Conservation (phyloP, 345 rosid species). For the Camelina hispida region DNA sequence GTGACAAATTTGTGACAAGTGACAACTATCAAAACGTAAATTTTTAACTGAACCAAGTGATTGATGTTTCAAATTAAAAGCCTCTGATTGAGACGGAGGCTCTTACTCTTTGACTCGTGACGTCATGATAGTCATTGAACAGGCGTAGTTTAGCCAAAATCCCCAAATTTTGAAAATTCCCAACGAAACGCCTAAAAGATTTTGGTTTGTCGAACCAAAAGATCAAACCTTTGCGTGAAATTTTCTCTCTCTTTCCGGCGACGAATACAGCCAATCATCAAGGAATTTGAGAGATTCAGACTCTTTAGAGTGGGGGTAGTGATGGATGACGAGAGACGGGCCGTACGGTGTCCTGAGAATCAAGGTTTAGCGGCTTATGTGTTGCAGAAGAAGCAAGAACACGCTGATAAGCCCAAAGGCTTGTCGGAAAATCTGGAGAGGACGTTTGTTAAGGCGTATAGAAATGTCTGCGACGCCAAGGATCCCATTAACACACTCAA, state of each 20-base stretch:
- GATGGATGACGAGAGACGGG: constrained; percentile 64
- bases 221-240: constrained; percentile 5
- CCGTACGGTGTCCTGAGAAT: constrained; percentile 56
- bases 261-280: not conserved
- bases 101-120: not conserved
- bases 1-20: not conserved
- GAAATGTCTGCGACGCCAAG: constrained; percentile 57
- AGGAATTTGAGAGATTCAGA: not conserved
- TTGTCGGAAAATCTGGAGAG: constrained; percentile 64
- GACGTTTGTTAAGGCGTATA: constrained; percentile 67
- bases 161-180: constrained; percentile 5
- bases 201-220: constrained; percentile 5
- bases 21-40: not conserved
- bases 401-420: constrained; percentile 70
- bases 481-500: constrained; percentile 67
- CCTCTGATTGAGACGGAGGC: not conserved
- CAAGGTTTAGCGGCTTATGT: constrained; percentile 62
- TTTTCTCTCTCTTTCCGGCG: not conserved
- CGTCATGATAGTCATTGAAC: constrained; percentile 1
- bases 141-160: not conserved
- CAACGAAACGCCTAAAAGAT: constrained; percentile 13
- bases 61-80: not conserved
- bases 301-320: constrained; percentile 2
- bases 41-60: not conserved
- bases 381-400: constrained; percentile 70